Evolutionary conservation across 2,329 filamentous ascomycete genomes (phyloP).

Genomic region (Diaporthe caulivora): DNA sequence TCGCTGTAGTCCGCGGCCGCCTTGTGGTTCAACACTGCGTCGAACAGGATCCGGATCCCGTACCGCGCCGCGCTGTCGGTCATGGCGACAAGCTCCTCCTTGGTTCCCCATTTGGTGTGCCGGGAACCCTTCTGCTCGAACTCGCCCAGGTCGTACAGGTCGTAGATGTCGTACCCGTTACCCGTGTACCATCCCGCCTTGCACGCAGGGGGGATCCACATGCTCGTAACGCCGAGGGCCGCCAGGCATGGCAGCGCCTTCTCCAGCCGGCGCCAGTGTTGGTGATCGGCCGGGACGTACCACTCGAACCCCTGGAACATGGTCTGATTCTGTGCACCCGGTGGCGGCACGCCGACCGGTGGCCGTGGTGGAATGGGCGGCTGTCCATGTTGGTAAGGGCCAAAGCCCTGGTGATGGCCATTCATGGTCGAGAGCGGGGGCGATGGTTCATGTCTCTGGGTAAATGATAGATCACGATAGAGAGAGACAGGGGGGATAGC

Average conservation of each 20-base stretch:
- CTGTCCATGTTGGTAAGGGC: background rate
- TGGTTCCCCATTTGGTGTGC: slow-evolving; percentile 77
- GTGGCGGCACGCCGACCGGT: slow-evolving; percentile 7
- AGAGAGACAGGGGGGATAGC: background rate
- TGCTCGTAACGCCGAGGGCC: slow-evolving; percentile 69
- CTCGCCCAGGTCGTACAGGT: slow-evolving; percentile 78
- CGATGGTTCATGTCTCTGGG: slow-evolving; percentile 15
- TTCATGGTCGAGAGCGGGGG: slow-evolving; percentile 40
- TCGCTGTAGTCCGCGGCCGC: slow-evolving; percentile 75
- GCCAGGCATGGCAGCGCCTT: slow-evolving; percentile 66
- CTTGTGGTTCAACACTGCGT: slow-evolving; percentile 80
- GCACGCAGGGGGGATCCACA: slow-evolving; percentile 80
- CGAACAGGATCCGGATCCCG: slow-evolving; percentile 73
- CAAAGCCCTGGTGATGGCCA: slow-evolving; percentile 19
- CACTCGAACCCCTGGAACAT: slow-evolving; percentile 81
- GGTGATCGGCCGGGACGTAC: slow-evolving; percentile 72
- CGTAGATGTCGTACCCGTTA: slow-evolving; percentile 77
- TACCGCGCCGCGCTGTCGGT: slow-evolving; percentile 61
- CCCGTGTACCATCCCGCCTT: slow-evolving; percentile 72
- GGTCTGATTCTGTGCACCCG: slow-evolving; percentile 54
- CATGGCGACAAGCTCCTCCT: slow-evolving; percentile 70
- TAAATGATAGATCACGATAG: background rate
- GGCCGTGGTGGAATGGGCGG: slow-evolving; percentile 19
- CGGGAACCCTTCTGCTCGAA: slow-evolving; percentile 76
- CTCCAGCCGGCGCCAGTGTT: slow-evolving; percentile 72